phyloP scores from a whole-genome alignment of 257 asterid genomes.

The Penstemon davidsonii region DNA sequence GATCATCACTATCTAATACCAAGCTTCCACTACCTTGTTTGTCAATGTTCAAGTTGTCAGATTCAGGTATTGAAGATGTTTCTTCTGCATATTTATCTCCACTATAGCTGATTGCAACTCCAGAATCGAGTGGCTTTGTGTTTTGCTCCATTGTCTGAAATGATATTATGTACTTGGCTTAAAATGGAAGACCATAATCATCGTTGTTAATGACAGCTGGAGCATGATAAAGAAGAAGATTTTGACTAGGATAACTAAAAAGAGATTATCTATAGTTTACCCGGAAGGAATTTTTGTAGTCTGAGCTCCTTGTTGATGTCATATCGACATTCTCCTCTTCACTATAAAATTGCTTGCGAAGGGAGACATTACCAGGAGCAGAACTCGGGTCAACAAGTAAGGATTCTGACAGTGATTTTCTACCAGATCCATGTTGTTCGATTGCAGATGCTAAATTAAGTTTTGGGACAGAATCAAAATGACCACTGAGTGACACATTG shows the following conservation, averaged over 20 bases:
- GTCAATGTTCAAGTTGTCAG: constrained; percentile 42
- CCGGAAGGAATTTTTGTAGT: constrained; percentile 48
- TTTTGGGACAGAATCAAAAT: constrained; percentile 58
- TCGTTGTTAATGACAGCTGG: background rate
- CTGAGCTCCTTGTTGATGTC: constrained; percentile 53
- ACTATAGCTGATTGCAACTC: constrained; percentile 35
- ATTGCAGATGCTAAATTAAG: constrained; percentile 73
- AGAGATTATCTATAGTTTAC: constrained; percentile 34
- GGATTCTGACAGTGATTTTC: constrained; percentile 91
- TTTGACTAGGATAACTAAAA: constrained; percentile 12
- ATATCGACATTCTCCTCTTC: constrained; percentile 55
- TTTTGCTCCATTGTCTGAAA: constrained; percentile 61
- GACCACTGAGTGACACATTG: constrained; percentile 48
- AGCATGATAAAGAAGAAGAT: constrained; percentile 14
- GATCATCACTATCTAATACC: constrained; percentile 50
- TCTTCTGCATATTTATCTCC: constrained; percentile 55
- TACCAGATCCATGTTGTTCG: constrained; percentile 91
- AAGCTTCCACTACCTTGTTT: constrained; percentile 59
- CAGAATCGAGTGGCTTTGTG: constrained; percentile 45
- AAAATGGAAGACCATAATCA: background rate
- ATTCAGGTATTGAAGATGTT: constrained; percentile 38
- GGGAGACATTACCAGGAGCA: constrained; percentile 74
- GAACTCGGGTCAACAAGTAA: constrained; percentile 65
- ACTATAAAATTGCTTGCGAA: constrained; percentile 75
- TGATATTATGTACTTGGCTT: constrained; percentile 13